A percentile compares a stretch with the other conserved stretches of the same genome.
These are phyloP conservation scores for Ascochyta fabae DNA, from an alignment of 2,329 filamentous ascomycete species.

Conservation along the genomic window DNA sequence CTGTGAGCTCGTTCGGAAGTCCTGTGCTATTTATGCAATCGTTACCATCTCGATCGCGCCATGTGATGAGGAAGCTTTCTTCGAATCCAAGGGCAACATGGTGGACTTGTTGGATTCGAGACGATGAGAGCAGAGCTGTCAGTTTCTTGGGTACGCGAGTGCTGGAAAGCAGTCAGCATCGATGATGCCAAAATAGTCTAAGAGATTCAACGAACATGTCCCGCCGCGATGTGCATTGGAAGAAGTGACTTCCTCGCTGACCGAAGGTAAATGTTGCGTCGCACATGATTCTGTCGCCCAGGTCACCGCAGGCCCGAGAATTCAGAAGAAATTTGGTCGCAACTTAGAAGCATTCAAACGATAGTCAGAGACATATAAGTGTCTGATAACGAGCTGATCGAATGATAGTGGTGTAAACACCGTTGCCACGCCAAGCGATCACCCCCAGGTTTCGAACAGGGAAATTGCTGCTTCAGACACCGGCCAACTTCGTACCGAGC, in stretches of 20 bases:
- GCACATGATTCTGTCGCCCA: conserved; percentile 29
- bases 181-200: not conserved
- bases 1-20: conserved; percentile 33
- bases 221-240: conserved; percentile 37
- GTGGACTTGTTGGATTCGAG: conserved; percentile 33
- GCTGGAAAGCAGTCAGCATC: conserved; percentile 17
- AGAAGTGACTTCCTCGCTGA: conserved; percentile 45
- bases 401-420: conserved; percentile 17
- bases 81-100: conserved; percentile 43
- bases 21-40: conserved; percentile 36
- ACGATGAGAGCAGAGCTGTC: conserved; percentile 28
- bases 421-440: conserved; percentile 38
- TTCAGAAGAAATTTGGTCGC: not conserved
- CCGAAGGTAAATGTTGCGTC: conserved; percentile 44
- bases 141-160: conserved; percentile 40
- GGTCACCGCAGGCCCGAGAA: not conserved
- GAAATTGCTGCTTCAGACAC: conserved; percentile 22
- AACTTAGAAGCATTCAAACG: not conserved
- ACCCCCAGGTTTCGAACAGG: conserved; percentile 39
- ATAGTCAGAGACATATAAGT: not conserved
- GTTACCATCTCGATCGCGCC: conserved; percentile 32
- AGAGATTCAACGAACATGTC: conserved; percentile 31
- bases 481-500: conserved; percentile 6
- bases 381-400: conserved; percentile 2
- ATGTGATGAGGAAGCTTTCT: conserved; percentile 45